phyloP scores from a whole-genome alignment of 345 rosid species.

The Populus nigra region DNA sequence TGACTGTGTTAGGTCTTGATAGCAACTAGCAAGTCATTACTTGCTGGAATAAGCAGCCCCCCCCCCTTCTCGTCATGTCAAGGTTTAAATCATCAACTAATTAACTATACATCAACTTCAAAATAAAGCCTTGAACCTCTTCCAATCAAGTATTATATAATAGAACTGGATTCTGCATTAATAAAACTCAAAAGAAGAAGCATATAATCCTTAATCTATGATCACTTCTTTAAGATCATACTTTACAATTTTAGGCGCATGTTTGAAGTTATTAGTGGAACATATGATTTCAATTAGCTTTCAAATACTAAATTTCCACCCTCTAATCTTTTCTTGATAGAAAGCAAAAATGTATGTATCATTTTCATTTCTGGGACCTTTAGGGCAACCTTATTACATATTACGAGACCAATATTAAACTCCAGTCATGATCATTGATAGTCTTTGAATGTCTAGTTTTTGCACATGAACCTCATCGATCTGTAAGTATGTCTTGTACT shows the following conservation, averaged over 20 bases:
- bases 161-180: background rate
- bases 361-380: no score
- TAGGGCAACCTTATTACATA: no score
- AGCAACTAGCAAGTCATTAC: conserved; percentile 17
- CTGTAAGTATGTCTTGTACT: conserved; percentile 10
- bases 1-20: conserved; percentile 13
- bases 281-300: background rate
- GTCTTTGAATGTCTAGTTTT: background rate
- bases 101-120: conserved; percentile 26
- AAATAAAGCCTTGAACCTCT: conserved; percentile 19
- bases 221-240: background rate
- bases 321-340: background rate
- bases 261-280: background rate
- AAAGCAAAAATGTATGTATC: background rate
- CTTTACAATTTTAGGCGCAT: background rate
- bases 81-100: conserved; percentile 24
- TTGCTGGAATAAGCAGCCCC: conserved; percentile 2
- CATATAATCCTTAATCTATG: background rate
- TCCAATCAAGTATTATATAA: background rate
- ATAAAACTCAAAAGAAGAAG: background rate
- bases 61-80: background rate
- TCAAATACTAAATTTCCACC: background rate
- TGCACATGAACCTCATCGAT: background rate
- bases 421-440: background rate
- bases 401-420: background rate